Evolutionary conservation across 2,329 filamentous ascomycete species (phyloP).

Genomic region (Talaromyces albobiverticillius): DNA sequence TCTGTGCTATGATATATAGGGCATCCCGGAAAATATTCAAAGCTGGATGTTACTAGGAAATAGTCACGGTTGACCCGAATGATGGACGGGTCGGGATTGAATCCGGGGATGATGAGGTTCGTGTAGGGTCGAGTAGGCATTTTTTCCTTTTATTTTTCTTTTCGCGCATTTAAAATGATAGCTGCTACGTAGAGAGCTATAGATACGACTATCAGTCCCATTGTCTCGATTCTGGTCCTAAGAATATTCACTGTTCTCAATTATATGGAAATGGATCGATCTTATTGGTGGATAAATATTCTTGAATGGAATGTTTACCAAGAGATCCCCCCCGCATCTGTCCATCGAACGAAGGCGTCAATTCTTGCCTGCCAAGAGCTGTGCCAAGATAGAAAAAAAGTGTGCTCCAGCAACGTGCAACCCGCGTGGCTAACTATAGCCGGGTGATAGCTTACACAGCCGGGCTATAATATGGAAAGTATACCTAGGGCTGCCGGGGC

Average conservation of each 20-base stretch:
- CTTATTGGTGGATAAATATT: constrained; percentile 7
- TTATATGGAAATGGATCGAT: background rate
- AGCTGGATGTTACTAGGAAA: constrained; percentile 47
- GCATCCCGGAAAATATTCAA: constrained; percentile 45
- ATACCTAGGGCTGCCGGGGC: no score
- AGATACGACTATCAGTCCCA: no score
- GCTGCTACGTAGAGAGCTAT: no score
- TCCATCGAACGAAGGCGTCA: background rate
- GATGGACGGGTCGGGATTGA: constrained; percentile 46
- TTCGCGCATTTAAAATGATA: background rate
- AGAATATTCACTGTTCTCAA: no score
- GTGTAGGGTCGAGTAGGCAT: background rate
- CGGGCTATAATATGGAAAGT: no score
- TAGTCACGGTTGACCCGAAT: constrained; percentile 41
- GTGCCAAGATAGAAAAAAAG: no score
- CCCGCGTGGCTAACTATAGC: no score
- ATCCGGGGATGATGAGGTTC: constrained; percentile 49
- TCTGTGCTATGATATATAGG: constrained; percentile 46
- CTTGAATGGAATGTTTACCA: background rate
- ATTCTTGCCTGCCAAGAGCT: background rate
- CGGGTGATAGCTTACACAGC: no score
- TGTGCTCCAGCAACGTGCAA: no score
- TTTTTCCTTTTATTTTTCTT: no score
- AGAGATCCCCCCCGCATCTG: background rate
- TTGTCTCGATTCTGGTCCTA: no score